These are phyloP conservation scores for Jackrogersella multiformis DNA, from an alignment of 495 filamentous ascomycete genomes.

Conservation along the genomic window DNA sequence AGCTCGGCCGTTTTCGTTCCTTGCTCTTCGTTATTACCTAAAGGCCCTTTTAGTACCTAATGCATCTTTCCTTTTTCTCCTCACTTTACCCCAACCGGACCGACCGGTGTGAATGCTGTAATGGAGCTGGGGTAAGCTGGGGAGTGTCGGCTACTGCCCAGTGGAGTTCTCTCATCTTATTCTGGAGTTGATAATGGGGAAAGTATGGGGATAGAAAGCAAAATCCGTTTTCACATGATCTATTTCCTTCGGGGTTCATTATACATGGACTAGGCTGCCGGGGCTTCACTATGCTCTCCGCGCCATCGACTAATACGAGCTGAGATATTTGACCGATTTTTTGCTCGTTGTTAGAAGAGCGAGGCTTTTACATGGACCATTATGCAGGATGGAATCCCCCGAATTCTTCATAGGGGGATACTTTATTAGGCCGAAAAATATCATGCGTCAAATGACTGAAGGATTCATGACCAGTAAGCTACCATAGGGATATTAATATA, in stretches of 20 bases:
- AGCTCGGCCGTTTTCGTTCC: conserved; percentile 14
- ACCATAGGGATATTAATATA: neutral
- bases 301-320: conserved; percentile 12
- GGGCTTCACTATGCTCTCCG: conserved; percentile 9
- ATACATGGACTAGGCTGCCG: conserved; percentile 5
- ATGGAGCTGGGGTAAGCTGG: conserved; percentile 8
- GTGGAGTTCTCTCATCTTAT: conserved; percentile 10
- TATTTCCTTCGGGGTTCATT: conserved; percentile 14
- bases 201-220: conserved; percentile 20
- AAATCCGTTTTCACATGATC: conserved; percentile 12
- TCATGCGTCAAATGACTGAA: conserved; percentile 9
- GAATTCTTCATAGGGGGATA: conserved; percentile 22
- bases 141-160: neutral
- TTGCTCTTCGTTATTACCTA: neutral
- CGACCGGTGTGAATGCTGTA: conserved; percentile 10
- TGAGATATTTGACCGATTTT: conserved; percentile 23
- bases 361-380: conserved; percentile 5
- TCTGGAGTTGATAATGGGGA: conserved; percentile 17
- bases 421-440: conserved; percentile 30
- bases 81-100: conserved; percentile 2
- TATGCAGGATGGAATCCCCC: conserved; percentile 24
- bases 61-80: neutral
- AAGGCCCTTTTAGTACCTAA: neutral
- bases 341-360: conserved; percentile 7
- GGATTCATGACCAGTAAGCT: neutral